Evolutionary conservation across 768 basidiomycete species (phyloP).

Genomic region (Rhizopogon vulgaris): DNA sequence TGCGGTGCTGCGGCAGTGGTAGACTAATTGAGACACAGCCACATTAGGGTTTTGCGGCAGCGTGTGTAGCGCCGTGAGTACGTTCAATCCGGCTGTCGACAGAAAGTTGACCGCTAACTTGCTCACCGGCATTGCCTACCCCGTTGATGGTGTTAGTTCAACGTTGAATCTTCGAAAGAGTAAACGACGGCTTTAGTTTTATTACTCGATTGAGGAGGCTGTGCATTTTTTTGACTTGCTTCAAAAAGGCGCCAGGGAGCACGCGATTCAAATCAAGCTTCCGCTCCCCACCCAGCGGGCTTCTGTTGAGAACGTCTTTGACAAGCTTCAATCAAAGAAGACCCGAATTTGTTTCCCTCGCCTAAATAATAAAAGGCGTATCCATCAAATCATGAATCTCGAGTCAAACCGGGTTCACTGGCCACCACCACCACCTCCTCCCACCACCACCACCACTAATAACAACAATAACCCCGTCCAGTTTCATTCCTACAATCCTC

Average conservation of each 20-base stretch:
- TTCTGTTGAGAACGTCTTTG: constrained; percentile 25
- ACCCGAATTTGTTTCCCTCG: constrained; percentile 24
- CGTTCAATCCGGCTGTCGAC: not conserved
- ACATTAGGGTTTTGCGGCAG: constrained; percentile 13
- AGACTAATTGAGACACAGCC: constrained; percentile 29
- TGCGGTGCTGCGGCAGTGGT: constrained; percentile 30
- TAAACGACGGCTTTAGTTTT: constrained; percentile 7
- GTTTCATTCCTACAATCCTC: too few species aligned
- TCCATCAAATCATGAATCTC: constrained; percentile 24
- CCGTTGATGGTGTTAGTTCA: not conserved
- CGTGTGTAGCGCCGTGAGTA: too few species aligned
- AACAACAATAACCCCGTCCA: not conserved
- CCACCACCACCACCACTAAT: constrained; percentile 14
- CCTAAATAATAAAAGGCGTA: constrained; percentile 30
- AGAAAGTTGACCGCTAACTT: not conserved
- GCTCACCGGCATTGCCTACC: constrained; percentile 21
- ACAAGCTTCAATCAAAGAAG: constrained; percentile 27
- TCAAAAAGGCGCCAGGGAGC: constrained; percentile 13
- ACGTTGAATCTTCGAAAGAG: not conserved
- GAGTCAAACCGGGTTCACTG: constrained; percentile 32
- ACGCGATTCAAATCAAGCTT: constrained; percentile 1
- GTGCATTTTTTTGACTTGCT: constrained; percentile 5
- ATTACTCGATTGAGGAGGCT: constrained; percentile 7
- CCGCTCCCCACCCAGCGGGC: constrained; percentile 9
- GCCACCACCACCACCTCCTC: constrained; percentile 13